A percentile compares a stretch with the other conserved stretches of the same genome.
Evolutionary conservation across 2,329 filamentous ascomycete genomes (phyloP).

Genomic region (Raffaelea albimanens): DNA sequence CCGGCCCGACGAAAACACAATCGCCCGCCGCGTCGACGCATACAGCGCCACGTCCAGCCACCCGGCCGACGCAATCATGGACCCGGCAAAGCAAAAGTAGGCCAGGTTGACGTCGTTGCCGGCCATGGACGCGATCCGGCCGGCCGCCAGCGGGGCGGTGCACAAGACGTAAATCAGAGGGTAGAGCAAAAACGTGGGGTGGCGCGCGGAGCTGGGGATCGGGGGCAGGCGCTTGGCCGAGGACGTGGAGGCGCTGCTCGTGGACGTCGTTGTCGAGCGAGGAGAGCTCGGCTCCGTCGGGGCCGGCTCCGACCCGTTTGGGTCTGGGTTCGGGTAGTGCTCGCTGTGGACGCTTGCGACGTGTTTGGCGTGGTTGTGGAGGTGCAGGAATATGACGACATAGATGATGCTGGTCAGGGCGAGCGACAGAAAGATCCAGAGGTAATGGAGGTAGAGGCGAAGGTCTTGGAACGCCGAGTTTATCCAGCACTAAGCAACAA

Average conservation of each 20-base stretch:
- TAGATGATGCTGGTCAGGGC: constrained; percentile 29
- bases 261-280: constrained; percentile 15
- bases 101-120: constrained; percentile 37
- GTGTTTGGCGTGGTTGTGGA: constrained; percentile 22
- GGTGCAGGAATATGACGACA: constrained; percentile 28
- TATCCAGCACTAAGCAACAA: constrained; percentile 55
- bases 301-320: constrained; percentile 9
- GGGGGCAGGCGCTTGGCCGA: constrained; percentile 17
- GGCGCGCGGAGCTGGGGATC: constrained; percentile 22
- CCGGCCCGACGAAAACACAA: constrained; percentile 37
- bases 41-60: constrained; percentile 46
- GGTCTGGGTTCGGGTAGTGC: constrained; percentile 15
- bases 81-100: constrained; percentile 51
- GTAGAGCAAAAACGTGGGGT: constrained; percentile 54
- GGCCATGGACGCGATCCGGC: constrained; percentile 54
- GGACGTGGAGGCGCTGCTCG: neutral
- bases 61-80: constrained; percentile 47
- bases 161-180: constrained; percentile 61
- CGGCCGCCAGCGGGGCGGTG: constrained; percentile 55
- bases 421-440: constrained; percentile 48
- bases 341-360: constrained; percentile 3
- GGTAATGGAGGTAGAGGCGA: constrained; percentile 52
- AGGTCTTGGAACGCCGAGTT: constrained; percentile 41
- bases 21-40: constrained; percentile 39
- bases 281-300: constrained; percentile 12